Percentiles rank a stretch among this genome's conserved stretches.
These are phyloP conservation scores for Neocucurbitaria cava DNA, from an alignment of 2,329 filamentous ascomycete species.

Conservation along the genomic window DNA sequence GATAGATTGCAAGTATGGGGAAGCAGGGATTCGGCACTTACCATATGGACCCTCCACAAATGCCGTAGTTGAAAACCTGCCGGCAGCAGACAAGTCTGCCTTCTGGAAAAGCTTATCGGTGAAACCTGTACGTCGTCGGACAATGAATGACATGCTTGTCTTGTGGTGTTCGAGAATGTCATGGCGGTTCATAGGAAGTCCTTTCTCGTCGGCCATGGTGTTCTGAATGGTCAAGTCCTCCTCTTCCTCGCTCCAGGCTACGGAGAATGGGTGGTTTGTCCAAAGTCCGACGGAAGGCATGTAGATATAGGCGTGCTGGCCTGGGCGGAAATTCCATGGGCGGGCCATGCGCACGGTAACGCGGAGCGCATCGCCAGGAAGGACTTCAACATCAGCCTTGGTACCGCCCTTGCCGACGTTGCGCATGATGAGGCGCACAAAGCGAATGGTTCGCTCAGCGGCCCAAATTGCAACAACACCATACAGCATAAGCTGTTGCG, in stretches of 20 bases:
- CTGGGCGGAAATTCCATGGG: slow-evolving; percentile 77
- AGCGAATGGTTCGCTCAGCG: slow-evolving; percentile 66
- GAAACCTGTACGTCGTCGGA: slow-evolving; percentile 87
- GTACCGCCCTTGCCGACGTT: slow-evolving; percentile 73
- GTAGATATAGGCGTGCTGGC: slow-evolving; percentile 82
- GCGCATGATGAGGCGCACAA: slow-evolving; percentile 67
- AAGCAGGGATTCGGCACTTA: slow-evolving; percentile 38
- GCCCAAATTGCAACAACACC: slow-evolving; percentile 71
- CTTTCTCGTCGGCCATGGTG: slow-evolving; percentile 51
- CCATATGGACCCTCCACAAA: slow-evolving; percentile 88
- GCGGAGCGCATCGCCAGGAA: slow-evolving; percentile 77
- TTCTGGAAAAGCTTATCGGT: slow-evolving; percentile 81
- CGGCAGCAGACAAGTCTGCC: slow-evolving; percentile 62
- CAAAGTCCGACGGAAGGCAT: slow-evolving; percentile 74
- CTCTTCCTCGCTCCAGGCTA: slow-evolving; percentile 77
- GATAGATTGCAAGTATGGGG: slow-evolving; percentile 34
- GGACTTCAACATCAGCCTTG: slow-evolving; percentile 73
- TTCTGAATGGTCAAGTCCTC: slow-evolving; percentile 41
- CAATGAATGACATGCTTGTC: slow-evolving; percentile 77
- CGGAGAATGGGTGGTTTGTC: slow-evolving; percentile 81
- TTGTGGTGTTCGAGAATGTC: slow-evolving; percentile 60
- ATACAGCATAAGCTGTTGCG: slow-evolving; percentile 67
- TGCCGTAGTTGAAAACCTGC: slow-evolving; percentile 69
- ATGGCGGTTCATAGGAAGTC: slow-evolving; percentile 56
- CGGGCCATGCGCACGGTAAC: slow-evolving; percentile 77